Base-by-base conservation (phyloP, 2,329 filamentous ascomycete species). In the Neospermospora avenae region DNA sequence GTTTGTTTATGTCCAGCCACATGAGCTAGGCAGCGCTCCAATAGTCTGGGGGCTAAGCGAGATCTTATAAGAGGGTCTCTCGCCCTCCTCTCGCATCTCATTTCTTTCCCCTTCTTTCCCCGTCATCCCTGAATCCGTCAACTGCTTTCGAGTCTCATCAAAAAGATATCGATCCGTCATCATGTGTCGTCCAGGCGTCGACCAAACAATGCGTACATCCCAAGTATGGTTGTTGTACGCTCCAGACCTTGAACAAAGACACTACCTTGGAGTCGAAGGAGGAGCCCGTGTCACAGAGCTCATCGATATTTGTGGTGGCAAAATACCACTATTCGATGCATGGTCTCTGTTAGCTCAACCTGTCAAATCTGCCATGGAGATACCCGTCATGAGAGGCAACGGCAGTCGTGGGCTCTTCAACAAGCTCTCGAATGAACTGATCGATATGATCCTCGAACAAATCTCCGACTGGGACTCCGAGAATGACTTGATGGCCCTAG, bases 181-280 rank as follows among this genome's bases (percentile, higher is more conserved):
- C 14, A 58, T 58, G 55, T 58, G 55, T 31, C 45, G 46, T 11
- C 55, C 55, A 42, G 55, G 55, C 5, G 55, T 52, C 25, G 55
- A 58, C 39, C 55, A 58, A 14, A 58, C 55, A 2, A 52, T 41
- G 34, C 31, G 55, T 14, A n/a, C n/a, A 0, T 8, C 45, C 4
- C 55, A 58, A 28, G 4, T 18, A 11, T 58, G 55, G 55, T 18
- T 51, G 8, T 13, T 58, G 1, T 41, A 51, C n/a, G 55, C 55
- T 14, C 55, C 55, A 8, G 44, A 48, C 25, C 13, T 48, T 18
- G 55, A 52, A 34, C 45, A 51, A 11, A 45, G 45, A 13, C 46
- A 58, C n/a, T 10, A 13, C 1, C 34, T 55, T 16, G 28, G 24
- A 4, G n/a, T 28, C 7, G 14, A 42, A 16, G 18, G 25, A n/a